Percentiles rank a stretch among this genome's conserved stretches.
Evolutionary conservation across 1,284 basidiomycete species (phyloP).

Genomic region (Cutaneotrichosporon cutaneum): DNA sequence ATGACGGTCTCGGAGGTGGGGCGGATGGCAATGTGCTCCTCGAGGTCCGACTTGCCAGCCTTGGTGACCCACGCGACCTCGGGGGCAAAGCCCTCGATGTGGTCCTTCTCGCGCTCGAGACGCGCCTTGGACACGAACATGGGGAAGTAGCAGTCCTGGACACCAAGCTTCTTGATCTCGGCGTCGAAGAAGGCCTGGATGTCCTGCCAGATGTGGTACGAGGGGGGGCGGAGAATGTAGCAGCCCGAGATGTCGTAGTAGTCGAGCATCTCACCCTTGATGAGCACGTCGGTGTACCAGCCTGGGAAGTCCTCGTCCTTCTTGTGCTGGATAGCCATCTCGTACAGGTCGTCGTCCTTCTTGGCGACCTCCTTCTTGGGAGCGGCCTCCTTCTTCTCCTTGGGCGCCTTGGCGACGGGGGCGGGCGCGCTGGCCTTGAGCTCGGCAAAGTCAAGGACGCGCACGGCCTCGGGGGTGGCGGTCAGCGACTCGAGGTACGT

Average conservation of each 20-base stretch:
- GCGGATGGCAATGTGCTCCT: conserved; percentile 96
- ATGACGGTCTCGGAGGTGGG: conserved; percentile 98
- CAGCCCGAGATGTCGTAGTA: conserved; percentile 99
- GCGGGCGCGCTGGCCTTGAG: conserved; percentile 56
- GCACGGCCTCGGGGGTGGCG: conserved; percentile 34
- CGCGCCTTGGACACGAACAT: conserved; percentile 96
- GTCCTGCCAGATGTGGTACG: conserved; percentile 93
- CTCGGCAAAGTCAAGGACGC: conserved; percentile 67
- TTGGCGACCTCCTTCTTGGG: conserved; percentile 50
- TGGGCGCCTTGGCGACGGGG: conserved; percentile 19
- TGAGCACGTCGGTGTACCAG: conserved; percentile 94
- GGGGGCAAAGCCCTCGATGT: conserved; percentile 99
- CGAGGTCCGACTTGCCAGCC: conserved; percentile 89
- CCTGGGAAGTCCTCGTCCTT: conserved; percentile 90
- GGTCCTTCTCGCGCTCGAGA: conserved; percentile 95
- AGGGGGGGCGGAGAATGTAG: conserved; percentile 98
- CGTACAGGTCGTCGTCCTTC: conserved; percentile 79
- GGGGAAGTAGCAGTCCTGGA: conserved; percentile 98
- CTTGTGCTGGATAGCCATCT: conserved; percentile 89
- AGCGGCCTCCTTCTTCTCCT: conserved; percentile 31
- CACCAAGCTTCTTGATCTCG: conserved; percentile 89
- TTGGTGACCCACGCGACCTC: conserved; percentile 99
- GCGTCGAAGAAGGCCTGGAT: conserved; percentile 95
- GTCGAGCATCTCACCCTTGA: conserved; percentile 98
- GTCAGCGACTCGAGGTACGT: conserved; percentile 67